Evolutionary conservation across 2,329 filamentous ascomycete species (phyloP).

Genomic region (Phaeosphaeria sp.): DNA sequence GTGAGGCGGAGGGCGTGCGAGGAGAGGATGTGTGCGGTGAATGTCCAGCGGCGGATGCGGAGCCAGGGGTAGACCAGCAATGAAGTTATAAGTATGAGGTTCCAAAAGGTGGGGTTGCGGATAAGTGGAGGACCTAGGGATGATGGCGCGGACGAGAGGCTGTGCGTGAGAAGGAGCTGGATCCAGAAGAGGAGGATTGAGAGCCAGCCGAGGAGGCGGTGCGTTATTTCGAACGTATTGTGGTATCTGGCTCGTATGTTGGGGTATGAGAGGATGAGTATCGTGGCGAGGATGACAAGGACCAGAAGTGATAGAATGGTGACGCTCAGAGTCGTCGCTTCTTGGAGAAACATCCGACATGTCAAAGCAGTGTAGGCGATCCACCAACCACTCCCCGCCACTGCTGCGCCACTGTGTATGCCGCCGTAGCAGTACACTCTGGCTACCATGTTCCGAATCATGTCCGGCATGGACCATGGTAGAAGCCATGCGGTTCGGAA

Average conservation of each 20-base stretch:
- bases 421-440: slow-evolving; percentile 45
- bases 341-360: slow-evolving; percentile 27
- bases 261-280: slow-evolving; percentile 36
- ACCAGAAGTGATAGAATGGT: slow-evolving; percentile 30
- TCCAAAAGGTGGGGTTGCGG: slow-evolving; percentile 62
- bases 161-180: slow-evolving; percentile 25
- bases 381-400: slow-evolving; percentile 52
- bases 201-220: slow-evolving; percentile 45
- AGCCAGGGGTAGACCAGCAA: slow-evolving; percentile 77
- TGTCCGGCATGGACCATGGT: slow-evolving; percentile 33
- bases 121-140: slow-evolving; percentile 8
- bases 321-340: slow-evolving; percentile 14
- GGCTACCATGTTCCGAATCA: slow-evolving; percentile 27
- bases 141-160: neutral
- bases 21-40: slow-evolving; percentile 72
- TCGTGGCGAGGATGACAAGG: slow-evolving; percentile 24
- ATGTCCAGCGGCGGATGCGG: slow-evolving; percentile 70
- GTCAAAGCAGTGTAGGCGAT: slow-evolving; percentile 47
- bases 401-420: slow-evolving; percentile 42
- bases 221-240: slow-evolving; percentile 44
- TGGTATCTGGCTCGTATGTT: slow-evolving; percentile 30
- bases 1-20: slow-evolving; percentile 74
- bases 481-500: slow-evolving; percentile 40
- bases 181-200: slow-evolving; percentile 39
- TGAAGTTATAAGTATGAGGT: slow-evolving; percentile 68